Evolutionary conservation across 805 yeast genomes (phyloP), one percentile per base, ranked within the genome.

Genomic region (Candida coquimbonensis): DNA sequence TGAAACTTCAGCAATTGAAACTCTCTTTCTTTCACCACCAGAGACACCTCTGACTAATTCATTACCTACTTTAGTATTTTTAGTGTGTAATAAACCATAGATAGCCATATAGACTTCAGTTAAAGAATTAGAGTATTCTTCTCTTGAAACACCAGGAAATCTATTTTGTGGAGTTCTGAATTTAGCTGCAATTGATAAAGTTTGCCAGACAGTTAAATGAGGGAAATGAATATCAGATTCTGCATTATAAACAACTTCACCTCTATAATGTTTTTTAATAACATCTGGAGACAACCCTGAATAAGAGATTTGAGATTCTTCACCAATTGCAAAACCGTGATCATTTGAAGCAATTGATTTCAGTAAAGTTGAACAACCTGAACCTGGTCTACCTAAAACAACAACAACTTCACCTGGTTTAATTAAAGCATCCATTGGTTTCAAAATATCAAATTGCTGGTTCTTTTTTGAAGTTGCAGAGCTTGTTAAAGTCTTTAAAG

Each of bases 301-400:
- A 60, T 77, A 81, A 11, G 74, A 64, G 31, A 80, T 67, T 7
- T 52, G 50, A 1, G 84, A 70, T 33, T 70, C 72, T 36, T 61
- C 47, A 35, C 69, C 77, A 32, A 81, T 55, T 29, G 72, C 58
- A 59, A 78, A 78, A 49, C 87, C 87, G 55, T 77, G 75, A 7
- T 84, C 77, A 44, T 78, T 75, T 16, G 80, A 60, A 34, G 82
- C 67, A 36, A 81, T 67, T 5, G 84, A 73, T 55, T 81, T 81
- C 54, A 82, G 66, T 41, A 81, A 65, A 0, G 88, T 81, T 3
- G 87, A 74, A 60, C 88, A 82, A 52, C 89, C 88, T 14, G 87
- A 78, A 56, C 88, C 88, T 1, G 88, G 88, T 63, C 85, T 73
- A 42, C 89, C 89, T 47, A 82, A 64, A n/a, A 82, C 88, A 42